These are phyloP conservation scores for Breviolum minutum DNA, from an alignment of 73 alveolate genomes.

Conservation along the genomic window DNA sequence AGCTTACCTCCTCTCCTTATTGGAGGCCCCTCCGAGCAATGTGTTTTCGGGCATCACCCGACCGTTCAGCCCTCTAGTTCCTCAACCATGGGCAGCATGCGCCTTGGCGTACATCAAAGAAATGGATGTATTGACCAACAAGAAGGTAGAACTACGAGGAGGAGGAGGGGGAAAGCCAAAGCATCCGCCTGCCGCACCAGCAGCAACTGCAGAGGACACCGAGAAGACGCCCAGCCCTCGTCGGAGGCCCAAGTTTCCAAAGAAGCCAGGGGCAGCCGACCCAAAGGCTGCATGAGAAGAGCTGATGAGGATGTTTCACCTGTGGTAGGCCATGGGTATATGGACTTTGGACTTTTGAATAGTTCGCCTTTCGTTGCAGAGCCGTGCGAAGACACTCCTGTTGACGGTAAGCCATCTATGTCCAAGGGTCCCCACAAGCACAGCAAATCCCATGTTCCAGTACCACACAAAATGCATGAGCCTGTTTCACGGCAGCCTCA, in stretches of 20 bases:
- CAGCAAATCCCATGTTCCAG: too few relatives aligned
- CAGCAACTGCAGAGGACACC: not conserved
- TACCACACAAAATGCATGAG: too few relatives aligned
- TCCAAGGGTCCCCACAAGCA: too few relatives aligned
- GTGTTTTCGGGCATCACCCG: not conserved
- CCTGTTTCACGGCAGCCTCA: too few relatives aligned
- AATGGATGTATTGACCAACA: not conserved
- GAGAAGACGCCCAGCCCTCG: too few relatives aligned
- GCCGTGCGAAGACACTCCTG: too few relatives aligned
- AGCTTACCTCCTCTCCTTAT: not conserved
- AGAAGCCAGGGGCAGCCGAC: not conserved
- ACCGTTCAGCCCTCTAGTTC: not conserved
- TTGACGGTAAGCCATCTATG: too few relatives aligned
- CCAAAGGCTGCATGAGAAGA: too few relatives aligned
- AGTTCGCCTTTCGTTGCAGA: too few relatives aligned
- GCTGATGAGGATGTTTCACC: too few relatives aligned
- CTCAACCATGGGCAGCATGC: not conserved
- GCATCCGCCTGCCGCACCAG: not conserved
- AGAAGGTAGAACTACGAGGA: not conserved
- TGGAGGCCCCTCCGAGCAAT: not conserved
- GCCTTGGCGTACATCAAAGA: not conserved
- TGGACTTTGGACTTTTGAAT: too few relatives aligned
- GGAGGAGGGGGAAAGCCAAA: not conserved
- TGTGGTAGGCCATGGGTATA: too few relatives aligned
- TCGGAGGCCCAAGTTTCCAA: not conserved